Conservation (phyloP, 305 asterid genomes). For the Euphrasia arctica region DNA sequence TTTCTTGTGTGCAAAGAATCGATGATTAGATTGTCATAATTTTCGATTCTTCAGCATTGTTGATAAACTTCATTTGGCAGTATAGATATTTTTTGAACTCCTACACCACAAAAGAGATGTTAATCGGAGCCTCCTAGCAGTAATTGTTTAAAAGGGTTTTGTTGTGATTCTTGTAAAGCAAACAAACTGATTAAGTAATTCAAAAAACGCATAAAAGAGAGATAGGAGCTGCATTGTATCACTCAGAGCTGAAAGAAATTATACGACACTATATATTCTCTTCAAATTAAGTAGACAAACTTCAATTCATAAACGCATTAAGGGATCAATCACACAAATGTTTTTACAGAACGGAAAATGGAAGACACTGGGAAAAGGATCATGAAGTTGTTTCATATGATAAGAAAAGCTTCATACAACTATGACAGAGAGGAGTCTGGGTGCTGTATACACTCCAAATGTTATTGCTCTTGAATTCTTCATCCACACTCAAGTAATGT, state of each 20-base stretch:
- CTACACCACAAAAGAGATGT: too few relatives aligned
- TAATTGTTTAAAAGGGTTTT: constrained; percentile 34
- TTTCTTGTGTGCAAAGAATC: too few relatives aligned
- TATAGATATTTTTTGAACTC: too few relatives aligned
- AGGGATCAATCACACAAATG: neutral
- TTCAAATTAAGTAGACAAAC: constrained; percentile 18
- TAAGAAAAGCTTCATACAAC: constrained; percentile 28
- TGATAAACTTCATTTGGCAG: too few relatives aligned
- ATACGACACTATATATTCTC: constrained; percentile 12
- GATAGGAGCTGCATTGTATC: neutral
- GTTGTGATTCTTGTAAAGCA: neutral
- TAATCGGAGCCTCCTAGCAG: too few relatives aligned
- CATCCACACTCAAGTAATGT: constrained; percentile 22
- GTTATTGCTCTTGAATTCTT: constrained; percentile 27
- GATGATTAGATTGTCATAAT: too few relatives aligned
- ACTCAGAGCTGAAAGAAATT: neutral
- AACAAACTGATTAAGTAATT: neutral
- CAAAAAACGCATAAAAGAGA: neutral
- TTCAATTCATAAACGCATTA: constrained; percentile 23
- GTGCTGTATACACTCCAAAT: constrained; percentile 25
- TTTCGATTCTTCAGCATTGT: too few relatives aligned
- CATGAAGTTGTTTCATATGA: constrained; percentile 8
- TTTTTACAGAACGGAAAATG: constrained; percentile 24
- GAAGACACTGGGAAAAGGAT: constrained; percentile 5
- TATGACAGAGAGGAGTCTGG: constrained; percentile 25